Conservation (phyloP, 2,329 filamentous ascomycete species). For the Calonectria multiphialidica region DNA sequence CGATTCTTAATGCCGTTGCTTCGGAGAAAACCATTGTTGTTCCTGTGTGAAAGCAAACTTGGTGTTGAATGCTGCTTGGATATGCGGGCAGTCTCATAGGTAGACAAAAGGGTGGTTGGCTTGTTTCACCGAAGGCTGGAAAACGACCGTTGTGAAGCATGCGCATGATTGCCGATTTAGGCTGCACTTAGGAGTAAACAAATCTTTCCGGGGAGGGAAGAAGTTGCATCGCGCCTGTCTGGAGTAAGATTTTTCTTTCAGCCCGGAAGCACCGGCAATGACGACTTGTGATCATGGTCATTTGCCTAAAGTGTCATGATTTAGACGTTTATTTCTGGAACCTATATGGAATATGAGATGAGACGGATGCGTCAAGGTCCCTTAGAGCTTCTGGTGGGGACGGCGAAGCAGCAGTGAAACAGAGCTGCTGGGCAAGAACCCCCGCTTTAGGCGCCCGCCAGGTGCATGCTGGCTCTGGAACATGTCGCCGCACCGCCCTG, state of each 20-base stretch:
- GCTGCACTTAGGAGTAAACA: not conserved
- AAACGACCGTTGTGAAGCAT: not conserved
- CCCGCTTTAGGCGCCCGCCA: slow-evolving; percentile 18
- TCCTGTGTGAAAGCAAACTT: not conserved
- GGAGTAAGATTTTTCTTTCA: not conserved
- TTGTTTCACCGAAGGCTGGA: not conserved
- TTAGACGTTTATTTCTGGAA: slow-evolving; percentile 23
- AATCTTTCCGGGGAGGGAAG: not conserved
- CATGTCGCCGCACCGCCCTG: not conserved
- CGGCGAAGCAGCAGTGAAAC: not conserved
- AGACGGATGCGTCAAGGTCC: slow-evolving; percentile 10
- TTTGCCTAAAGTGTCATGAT: not conserved
- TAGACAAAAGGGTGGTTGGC: not conserved
- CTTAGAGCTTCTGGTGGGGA: not conserved
- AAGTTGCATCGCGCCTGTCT: not conserved
- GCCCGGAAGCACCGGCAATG: slow-evolving; percentile 15
- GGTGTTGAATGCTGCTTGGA: not conserved
- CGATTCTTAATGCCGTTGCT: not conserved
- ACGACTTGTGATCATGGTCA: not conserved
- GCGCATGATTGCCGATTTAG: not conserved
- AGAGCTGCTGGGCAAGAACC: not conserved
- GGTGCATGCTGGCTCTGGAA: not conserved
- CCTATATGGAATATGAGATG: slow-evolving; percentile 19
- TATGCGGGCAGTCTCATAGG: not conserved
- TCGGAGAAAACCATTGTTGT: too few relatives aligned